A percentile compares a stretch with the other conserved stretches of the same genome.
Evolutionary conservation across 768 basidiomycete genomes (phyloP).

Genomic region (Pisolithus sp.): DNA sequence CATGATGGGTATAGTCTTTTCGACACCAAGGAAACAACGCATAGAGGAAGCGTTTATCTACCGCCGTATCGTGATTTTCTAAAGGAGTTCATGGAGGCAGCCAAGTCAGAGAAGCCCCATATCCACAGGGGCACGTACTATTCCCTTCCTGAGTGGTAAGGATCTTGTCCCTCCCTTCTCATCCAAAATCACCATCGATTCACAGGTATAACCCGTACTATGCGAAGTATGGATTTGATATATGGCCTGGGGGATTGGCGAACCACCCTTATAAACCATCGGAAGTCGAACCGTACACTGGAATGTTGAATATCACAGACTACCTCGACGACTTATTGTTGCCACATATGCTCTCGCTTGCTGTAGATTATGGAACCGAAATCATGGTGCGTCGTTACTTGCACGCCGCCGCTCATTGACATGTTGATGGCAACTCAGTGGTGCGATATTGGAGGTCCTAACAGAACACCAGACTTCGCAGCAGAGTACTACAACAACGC

Average conservation of each 20-base stretch:
- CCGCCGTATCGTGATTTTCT: slow-evolving; percentile 48
- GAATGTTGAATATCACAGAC: slow-evolving; percentile 42
- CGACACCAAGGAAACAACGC: slow-evolving; percentile 47
- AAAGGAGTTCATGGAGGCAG: slow-evolving; percentile 42
- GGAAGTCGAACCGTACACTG: slow-evolving; percentile 49
- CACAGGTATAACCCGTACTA: slow-evolving; percentile 50
- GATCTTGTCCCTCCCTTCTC: not conserved
- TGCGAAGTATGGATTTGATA: slow-evolving; percentile 41
- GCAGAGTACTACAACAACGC: slow-evolving; percentile 42
- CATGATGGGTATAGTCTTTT: slow-evolving; percentile 57
- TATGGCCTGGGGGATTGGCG: slow-evolving; percentile 51
- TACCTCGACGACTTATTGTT: slow-evolving; percentile 46
- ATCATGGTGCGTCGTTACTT: slow-evolving; percentile 39
- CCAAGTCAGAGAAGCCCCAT: slow-evolving; percentile 43
- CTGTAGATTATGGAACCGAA: slow-evolving; percentile 41
- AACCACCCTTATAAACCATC: slow-evolving; percentile 43
- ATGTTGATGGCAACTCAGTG: slow-evolving; percentile 29
- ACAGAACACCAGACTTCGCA: slow-evolving; percentile 39
- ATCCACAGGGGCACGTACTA: slow-evolving; percentile 54
- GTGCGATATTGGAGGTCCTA: slow-evolving; percentile 53
- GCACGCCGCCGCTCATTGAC: not conserved
- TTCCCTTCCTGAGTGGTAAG: slow-evolving; percentile 49
- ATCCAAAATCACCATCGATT: not conserved
- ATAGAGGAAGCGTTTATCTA: slow-evolving; percentile 43
- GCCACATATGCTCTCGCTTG: slow-evolving; percentile 47